phyloP scores from a whole-genome alignment of 176 grass and related monocot species.

The Aegilops umbellulata region DNA sequence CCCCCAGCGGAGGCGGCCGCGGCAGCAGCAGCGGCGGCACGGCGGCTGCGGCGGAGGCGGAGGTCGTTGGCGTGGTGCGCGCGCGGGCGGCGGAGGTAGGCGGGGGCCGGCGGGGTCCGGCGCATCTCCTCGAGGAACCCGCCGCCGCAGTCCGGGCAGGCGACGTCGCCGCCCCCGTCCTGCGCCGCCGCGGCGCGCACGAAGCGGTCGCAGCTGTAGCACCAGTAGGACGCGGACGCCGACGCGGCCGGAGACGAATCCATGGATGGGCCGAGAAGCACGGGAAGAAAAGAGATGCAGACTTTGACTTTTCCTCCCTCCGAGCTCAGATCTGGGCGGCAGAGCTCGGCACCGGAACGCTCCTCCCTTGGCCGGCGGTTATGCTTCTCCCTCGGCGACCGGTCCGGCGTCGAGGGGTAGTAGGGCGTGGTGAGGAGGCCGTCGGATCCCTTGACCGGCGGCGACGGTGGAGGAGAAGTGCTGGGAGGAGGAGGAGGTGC shows the following conservation, averaged over 20 bases:
- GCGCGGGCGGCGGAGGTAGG: constrained; percentile 35
- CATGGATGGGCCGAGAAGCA: neutral
- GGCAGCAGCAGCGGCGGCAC: neutral
- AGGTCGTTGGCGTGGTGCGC: constrained; percentile 41
- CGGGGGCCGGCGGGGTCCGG: neutral
- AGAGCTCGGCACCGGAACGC: no score
- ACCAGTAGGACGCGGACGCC: constrained; percentile 73
- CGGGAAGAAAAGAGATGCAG: neutral
- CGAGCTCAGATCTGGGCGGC: constrained; percentile 25
- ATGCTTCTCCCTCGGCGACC: neutral
- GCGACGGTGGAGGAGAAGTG: neutral
- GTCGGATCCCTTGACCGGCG: neutral
- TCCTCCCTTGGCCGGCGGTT: neutral
- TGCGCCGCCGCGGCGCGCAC: constrained; percentile 43
- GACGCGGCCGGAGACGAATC: constrained; percentile 25
- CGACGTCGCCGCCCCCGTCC: constrained; percentile 24
- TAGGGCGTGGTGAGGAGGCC: no score
- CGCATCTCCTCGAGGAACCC: constrained; percentile 97
- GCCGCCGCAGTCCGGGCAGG: constrained; percentile 73
- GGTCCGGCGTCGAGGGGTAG: neutral
- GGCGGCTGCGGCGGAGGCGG: constrained; percentile 45
- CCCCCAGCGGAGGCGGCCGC: neutral
- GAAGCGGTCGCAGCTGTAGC: constrained; percentile 92
- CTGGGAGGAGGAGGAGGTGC: neutral
- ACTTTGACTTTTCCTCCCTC: neutral